A percentile compares a stretch with the other conserved stretches of the same genome.
These are phyloP conservation scores for Davidsoniella virescens DNA, from an alignment of 2,329 filamentous ascomycete species.

Conservation along the genomic window DNA sequence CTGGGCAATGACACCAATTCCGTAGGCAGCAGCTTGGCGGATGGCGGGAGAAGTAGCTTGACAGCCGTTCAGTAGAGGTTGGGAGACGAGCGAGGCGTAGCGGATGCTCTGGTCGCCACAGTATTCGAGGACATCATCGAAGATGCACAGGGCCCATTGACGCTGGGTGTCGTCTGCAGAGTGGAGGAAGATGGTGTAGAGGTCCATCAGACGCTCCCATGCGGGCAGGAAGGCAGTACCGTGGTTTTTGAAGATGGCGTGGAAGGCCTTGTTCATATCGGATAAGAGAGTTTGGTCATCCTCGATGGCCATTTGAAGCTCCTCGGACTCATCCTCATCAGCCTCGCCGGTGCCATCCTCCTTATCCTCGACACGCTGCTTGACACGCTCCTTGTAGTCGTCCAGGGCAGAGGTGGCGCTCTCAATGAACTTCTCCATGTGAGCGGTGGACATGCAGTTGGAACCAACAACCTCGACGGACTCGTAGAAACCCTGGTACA, in stretches of 20 bases:
- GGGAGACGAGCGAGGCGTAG: constrained; percentile 72
- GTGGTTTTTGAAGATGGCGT: constrained; percentile 97
- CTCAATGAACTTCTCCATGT: constrained; percentile 80
- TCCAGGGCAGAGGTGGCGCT: constrained; percentile 72
- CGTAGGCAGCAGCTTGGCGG: constrained; percentile 88
- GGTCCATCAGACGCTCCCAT: constrained; percentile 74
- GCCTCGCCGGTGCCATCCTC: constrained; percentile 61
- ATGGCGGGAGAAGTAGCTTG: constrained; percentile 77
- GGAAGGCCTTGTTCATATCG: constrained; percentile 99
- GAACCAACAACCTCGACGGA: constrained; percentile 87
- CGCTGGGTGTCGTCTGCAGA: constrained; percentile 76
- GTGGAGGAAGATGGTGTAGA: constrained; percentile 71
- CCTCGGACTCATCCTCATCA: constrained; percentile 77
- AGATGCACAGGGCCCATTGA: constrained; percentile 97
- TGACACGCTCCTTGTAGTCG: constrained; percentile 82
- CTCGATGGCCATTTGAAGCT: constrained; percentile 79
- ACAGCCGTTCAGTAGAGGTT: constrained; percentile 75
- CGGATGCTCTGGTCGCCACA: constrained; percentile 77
- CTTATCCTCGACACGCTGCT: constrained; percentile 67
- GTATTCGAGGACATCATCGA: constrained; percentile 96
- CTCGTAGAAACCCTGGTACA: constrained; percentile 99
- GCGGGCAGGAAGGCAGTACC: constrained; percentile 66
- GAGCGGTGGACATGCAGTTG: constrained; percentile 57
- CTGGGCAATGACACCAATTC: constrained; percentile 87
- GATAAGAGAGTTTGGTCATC: constrained; percentile 93